phyloP scores from a whole-genome alignment of 108 stramenopile species.

The Cyclotella baltica region DNA sequence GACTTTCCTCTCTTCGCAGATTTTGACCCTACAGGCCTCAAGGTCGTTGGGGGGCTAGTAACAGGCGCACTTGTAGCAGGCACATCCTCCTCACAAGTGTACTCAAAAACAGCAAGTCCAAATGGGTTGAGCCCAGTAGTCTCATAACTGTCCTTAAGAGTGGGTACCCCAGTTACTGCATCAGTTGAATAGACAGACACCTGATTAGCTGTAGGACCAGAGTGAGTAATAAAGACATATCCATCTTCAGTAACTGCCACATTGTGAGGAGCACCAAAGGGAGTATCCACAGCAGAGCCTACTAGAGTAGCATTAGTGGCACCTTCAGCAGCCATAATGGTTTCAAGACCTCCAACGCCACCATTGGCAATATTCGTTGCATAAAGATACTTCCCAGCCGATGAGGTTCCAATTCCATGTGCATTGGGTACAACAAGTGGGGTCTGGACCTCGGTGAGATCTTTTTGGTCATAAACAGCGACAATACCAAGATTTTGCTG shows the following conservation, averaged over 20 bases:
- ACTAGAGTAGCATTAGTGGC: neutral
- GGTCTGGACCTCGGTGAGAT: neutral
- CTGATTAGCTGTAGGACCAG: neutral
- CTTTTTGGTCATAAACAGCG: conserved; percentile 1
- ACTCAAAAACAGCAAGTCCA: conserved; percentile 1
- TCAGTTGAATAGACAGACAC: neutral
- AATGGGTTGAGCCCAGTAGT: neutral
- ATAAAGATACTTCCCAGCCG: neutral
- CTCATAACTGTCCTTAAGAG: neutral
- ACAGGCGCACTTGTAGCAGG: neutral
- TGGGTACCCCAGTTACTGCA: neutral
- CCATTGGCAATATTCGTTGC: neutral
- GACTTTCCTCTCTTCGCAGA: neutral
- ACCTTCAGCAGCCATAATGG: neutral
- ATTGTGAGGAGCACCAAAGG: neutral
- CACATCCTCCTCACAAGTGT: neutral
- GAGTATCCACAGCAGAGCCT: neutral
- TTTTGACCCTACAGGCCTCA: neutral
- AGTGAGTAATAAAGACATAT: conserved; percentile 1
- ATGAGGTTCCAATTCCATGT: conserved; percentile 5
- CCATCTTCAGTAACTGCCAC: neutral
- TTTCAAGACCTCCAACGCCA: conserved; percentile 2
- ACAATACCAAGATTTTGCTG: conserved; percentile 9
- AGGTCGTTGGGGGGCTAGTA: conserved; percentile 8
- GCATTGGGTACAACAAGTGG: neutral